phyloP scores from a whole-genome alignment of 2,329 filamentous ascomycete species.

The Alternaria postmessia region DNA sequence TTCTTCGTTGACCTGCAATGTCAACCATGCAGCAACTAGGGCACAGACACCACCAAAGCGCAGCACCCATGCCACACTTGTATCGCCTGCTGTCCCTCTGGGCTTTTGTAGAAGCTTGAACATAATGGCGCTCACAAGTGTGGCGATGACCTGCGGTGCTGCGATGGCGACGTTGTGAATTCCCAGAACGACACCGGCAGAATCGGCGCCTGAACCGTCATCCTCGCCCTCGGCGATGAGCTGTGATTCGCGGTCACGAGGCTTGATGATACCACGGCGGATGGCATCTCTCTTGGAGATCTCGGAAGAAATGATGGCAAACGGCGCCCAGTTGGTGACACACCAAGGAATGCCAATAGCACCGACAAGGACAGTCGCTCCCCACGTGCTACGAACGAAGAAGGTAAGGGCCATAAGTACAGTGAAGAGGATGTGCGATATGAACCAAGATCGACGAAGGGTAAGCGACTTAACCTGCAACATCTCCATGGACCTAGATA shows the following conservation, averaged over 20 bases:
- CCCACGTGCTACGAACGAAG: conserved; percentile 73
- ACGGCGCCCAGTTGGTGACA: conserved; percentile 91
- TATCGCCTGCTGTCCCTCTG: conserved; percentile 81
- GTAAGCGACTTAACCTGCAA: conserved; percentile 84
- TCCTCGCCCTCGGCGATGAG: conserved; percentile 57
- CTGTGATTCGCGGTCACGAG: conserved; percentile 50
- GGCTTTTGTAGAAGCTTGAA: conserved; percentile 90
- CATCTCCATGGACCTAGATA: conserved; percentile 59
- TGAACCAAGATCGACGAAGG: conserved; percentile 85
- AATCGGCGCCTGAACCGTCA: conserved; percentile 70
- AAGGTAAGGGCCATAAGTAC: conserved; percentile 83
- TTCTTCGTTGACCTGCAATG: conserved; percentile 72
- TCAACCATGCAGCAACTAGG: conserved; percentile 77
- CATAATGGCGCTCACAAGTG: conserved; percentile 81
- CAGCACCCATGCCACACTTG: conserved; percentile 86
- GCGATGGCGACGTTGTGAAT: conserved; percentile 97
- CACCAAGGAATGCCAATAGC: conserved; percentile 92
- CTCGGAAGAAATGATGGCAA: conserved; percentile 92
- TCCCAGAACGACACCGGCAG: conserved; percentile 88
- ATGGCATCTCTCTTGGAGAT: conserved; percentile 83
- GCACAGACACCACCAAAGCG: conserved; percentile 83
- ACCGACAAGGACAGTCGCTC: conserved; percentile 79
- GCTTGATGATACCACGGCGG: conserved; percentile 59
- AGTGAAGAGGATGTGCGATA: conserved; percentile 85
- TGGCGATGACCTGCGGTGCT: conserved; percentile 89